A percentile compares a stretch with the other conserved stretches of the same genome.
These are phyloP conservation scores for Dioszegia hungarica DNA, from an alignment of 768 basidiomycete species.

Conservation along the genomic window DNA sequence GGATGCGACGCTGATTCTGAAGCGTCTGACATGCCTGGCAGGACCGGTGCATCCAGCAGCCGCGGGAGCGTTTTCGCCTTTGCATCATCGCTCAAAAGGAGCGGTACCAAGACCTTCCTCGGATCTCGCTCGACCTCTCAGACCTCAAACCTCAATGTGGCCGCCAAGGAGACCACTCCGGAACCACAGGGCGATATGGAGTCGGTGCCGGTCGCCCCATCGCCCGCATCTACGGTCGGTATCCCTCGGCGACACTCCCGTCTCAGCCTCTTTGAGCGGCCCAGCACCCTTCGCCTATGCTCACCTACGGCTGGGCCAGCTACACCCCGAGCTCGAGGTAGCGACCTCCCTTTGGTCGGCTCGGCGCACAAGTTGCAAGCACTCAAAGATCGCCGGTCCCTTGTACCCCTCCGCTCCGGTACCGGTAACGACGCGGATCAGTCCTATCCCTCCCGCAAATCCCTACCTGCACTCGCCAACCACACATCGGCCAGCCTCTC, in stretches of 20 bases:
- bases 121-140: slow-evolving; percentile 6
- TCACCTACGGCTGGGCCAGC: slow-evolving; percentile 24
- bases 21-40: neutral
- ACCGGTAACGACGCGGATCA: neutral
- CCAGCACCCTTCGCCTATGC: slow-evolving; percentile 35
- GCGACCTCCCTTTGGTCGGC: slow-evolving; percentile 32
- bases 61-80: slow-evolving; percentile 7
- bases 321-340: slow-evolving; percentile 7
- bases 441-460: slow-evolving; percentile 17
- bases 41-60: neutral
- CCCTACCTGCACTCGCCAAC: slow-evolving; percentile 28
- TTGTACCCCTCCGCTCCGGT: slow-evolving; percentile 24
- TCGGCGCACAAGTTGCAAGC: slow-evolving; percentile 11
- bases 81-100: slow-evolving; percentile 17
- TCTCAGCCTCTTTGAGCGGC: slow-evolving; percentile 27
- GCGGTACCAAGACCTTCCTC: slow-evolving; percentile 6
- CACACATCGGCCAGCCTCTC: slow-evolving; percentile 19
- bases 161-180: neutral
- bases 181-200: slow-evolving; percentile 18
- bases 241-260: slow-evolving; percentile 32
- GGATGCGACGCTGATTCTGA: too few relatives aligned
- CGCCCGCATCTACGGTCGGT: slow-evolving; percentile 43
- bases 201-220: slow-evolving; percentile 22
- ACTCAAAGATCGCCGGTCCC: slow-evolving; percentile 26
- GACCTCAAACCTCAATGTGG: neutral